Percentiles rank a stretch among this genome's conserved stretches.
Conservation (phyloP, 495 filamentous ascomycete species). For the Geoglossum glabrum region DNA sequence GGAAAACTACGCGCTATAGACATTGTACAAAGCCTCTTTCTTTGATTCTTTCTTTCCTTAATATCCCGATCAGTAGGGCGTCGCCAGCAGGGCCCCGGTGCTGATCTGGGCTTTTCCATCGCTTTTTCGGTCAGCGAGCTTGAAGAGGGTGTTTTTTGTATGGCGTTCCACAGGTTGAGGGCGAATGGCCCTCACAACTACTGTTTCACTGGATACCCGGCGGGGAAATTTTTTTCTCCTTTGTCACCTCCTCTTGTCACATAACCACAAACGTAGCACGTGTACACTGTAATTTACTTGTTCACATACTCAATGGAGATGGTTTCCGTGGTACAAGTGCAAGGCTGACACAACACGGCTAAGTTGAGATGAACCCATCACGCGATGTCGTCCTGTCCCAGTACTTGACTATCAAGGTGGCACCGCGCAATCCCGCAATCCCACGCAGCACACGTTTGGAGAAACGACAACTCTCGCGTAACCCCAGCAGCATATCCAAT, state of each 20-base stretch:
- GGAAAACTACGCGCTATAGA: slow-evolving; percentile 57
- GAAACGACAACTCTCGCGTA: neutral
- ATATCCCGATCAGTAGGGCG: neutral
- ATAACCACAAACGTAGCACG: neutral
- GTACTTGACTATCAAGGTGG: too few species aligned
- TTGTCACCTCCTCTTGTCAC: neutral
- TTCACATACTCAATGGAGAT: too few species aligned
- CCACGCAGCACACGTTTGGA: too few species aligned
- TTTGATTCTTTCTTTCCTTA: neutral
- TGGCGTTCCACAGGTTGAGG: neutral
- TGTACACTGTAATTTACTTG: too few species aligned
- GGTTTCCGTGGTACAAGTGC: too few species aligned
- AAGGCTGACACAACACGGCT: too few species aligned
- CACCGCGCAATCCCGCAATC: too few species aligned
- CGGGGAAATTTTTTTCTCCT: neutral
- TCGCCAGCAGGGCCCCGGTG: neutral
- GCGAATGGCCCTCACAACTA: neutral
- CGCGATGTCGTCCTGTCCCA: too few species aligned
- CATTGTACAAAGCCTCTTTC: neutral
- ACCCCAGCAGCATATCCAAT: neutral
- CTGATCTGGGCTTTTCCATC: neutral
- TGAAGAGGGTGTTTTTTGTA: neutral
- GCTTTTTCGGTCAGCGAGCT: neutral
- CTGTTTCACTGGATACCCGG: neutral
- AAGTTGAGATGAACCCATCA: too few species aligned